Conservation (phyloP, 768 basidiomycete species). For the Phylloporus arenicola region DNA sequence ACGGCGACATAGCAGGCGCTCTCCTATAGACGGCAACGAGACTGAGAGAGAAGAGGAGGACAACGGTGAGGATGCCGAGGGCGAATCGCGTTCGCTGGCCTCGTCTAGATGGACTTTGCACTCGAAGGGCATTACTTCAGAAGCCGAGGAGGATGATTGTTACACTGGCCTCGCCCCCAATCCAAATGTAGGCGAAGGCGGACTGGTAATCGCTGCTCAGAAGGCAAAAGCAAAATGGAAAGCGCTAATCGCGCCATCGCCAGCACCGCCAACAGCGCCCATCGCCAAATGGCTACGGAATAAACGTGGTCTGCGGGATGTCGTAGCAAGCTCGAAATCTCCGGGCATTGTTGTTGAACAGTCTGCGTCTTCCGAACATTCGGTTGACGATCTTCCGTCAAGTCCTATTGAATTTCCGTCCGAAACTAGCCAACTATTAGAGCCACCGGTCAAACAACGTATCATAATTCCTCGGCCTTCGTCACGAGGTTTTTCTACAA, state of each 20-base stretch:
- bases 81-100: conserved; percentile 47
- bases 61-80: conserved; percentile 31
- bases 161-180: conserved; percentile 26
- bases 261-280: conserved; percentile 23
- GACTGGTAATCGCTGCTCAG: conserved; percentile 40
- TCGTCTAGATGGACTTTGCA: conserved; percentile 48
- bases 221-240: conserved; percentile 56
- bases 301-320: conserved; percentile 17
- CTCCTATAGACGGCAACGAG: conserved; percentile 36
- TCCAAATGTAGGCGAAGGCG: conserved; percentile 28
- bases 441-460: conserved; percentile 16
- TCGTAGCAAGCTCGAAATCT: conserved; percentile 12
- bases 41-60: conserved; percentile 35
- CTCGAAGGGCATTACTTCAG: conserved; percentile 32
- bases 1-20: conserved; percentile 34
- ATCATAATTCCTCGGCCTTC: conserved; percentile 22
- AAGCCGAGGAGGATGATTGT: conserved; percentile 40
- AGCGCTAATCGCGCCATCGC: conserved; percentile 39
- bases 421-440: conserved; percentile 11
- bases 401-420: conserved; percentile 17
- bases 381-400: conserved; percentile 21
- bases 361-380: conserved; percentile 21
- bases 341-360: conserved; percentile 24
- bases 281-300: conserved; percentile 29
- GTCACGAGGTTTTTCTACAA: conserved; percentile 27